Evolutionary conservation across 306 rosid species (phyloP).

Genomic region (Glycine tomentella): DNA sequence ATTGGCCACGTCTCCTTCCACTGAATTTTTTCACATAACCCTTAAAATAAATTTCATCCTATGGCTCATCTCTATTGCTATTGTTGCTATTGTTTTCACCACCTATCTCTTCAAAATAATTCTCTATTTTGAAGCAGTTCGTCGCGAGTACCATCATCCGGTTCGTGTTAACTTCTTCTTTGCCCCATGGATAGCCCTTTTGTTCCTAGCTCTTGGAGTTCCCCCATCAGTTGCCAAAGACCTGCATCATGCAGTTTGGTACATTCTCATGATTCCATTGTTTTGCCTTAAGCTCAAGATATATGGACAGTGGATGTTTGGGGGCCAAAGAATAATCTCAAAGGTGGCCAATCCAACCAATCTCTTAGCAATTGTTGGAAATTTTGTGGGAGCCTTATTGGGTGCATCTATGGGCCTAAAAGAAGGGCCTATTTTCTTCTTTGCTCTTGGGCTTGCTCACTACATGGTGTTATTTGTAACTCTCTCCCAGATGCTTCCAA

Average conservation of each 20-base stretch:
- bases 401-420: conserved; percentile 83
- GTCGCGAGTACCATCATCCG: conserved; percentile 77
- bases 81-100: conserved; percentile 44
- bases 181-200: conserved; percentile 77
- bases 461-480: conserved; percentile 78
- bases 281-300: conserved; percentile 79
- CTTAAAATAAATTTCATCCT: conserved; percentile 57
- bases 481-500: conserved; percentile 81
- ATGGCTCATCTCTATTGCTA: conserved; percentile 71
- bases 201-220: conserved; percentile 72
- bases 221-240: conserved; percentile 64
- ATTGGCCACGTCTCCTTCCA: conserved; percentile 68
- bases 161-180: conserved; percentile 84
- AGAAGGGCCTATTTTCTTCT: conserved; percentile 87
- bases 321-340: conserved; percentile 69
- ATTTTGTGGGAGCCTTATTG: conserved; percentile 78
- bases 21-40: conserved; percentile 70
- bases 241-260: conserved; percentile 70
- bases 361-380: conserved; percentile 75
- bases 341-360: conserved; percentile 83
- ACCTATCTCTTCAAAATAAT: conserved; percentile 65
- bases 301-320: conserved; percentile 95
- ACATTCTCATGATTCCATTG: conserved; percentile 71
- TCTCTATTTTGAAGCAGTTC: conserved; percentile 90
- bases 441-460: conserved; percentile 80